Conservation (phyloP, 176 grass and related monocot genomes). For the Raddia distichophylla region DNA sequence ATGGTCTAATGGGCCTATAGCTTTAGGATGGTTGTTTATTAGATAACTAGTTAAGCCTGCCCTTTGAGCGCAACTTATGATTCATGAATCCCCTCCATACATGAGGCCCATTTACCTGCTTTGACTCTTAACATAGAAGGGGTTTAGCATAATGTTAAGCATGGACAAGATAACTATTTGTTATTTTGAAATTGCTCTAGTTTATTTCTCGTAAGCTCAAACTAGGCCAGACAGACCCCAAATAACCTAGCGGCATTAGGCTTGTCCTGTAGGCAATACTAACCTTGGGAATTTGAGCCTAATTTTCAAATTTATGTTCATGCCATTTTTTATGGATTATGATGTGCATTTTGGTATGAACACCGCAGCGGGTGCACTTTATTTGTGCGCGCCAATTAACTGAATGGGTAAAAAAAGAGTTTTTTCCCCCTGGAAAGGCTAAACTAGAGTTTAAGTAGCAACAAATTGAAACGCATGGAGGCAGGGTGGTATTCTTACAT, state of each 20-base stretch:
- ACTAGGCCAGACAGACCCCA: neutral
- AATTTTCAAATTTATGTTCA: neutral
- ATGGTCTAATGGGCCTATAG: neutral
- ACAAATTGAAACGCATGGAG: neutral
- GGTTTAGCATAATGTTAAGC: neutral
- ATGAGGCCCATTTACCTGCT: constrained; percentile 1
- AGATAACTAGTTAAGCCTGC: neutral
- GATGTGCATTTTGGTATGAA: neutral
- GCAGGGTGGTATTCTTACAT: neutral
- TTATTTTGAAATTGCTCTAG: neutral
- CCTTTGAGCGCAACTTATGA: constrained; percentile 2
- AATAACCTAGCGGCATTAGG: neutral
- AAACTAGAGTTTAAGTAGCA: no score
- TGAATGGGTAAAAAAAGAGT: neutral
- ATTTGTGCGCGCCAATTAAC: neutral
- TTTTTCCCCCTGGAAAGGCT: neutral
- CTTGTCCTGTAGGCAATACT: neutral
- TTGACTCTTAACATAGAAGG: neutral
- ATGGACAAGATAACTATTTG: constrained; percentile 5
- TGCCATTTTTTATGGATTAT: constrained; percentile 18
- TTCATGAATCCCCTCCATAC: neutral
- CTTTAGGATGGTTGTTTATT: neutral
- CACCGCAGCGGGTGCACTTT: neutral
- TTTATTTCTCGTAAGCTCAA: constrained; percentile 2
- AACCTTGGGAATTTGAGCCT: neutral